phyloP scores from a whole-genome alignment of 2,329 filamentous ascomycete genomes.

The Aspergillus novofumigatus region DNA sequence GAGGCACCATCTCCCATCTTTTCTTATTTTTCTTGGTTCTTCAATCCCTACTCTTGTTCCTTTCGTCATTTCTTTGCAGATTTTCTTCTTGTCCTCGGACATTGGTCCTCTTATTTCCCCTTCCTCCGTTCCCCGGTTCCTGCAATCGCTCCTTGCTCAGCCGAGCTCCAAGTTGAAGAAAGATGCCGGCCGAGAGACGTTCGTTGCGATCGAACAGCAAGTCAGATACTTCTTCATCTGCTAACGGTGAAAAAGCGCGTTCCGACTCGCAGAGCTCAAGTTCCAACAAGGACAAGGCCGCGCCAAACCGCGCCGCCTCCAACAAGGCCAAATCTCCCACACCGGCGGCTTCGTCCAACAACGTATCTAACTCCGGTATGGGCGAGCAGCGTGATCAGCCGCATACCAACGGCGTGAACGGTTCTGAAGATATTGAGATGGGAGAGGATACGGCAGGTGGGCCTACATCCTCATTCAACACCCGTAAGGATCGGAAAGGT shows the following conservation, averaged over 20 bases:
- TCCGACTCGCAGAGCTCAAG: conserved; percentile 42
- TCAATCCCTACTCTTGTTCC: conserved; percentile 4
- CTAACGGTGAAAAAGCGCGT: conserved; percentile 44
- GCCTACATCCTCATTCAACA: conserved; percentile 52
- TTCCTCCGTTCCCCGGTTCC: conserved; percentile 27
- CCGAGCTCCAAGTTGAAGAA: conserved; percentile 34
- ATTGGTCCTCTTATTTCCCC: conserved; percentile 17
- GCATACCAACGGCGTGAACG: conserved; percentile 58
- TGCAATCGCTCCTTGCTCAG: conserved; percentile 24
- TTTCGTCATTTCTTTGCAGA: conserved; percentile 14
- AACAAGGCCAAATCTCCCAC: conserved; percentile 38
- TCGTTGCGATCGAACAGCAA: conserved; percentile 46
- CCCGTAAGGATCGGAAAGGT: conserved; percentile 63
- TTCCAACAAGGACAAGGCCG: conserved; percentile 43
- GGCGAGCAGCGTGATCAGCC: conserved; percentile 68
- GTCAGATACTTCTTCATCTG: conserved; percentile 43
- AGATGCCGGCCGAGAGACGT: conserved; percentile 46
- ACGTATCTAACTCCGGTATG: conserved; percentile 48
- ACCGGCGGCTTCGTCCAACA: conserved; percentile 34
- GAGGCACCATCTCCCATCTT: conserved; percentile 15
- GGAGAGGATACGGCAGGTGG: conserved; percentile 57
- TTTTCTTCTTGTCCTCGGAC: conserved; percentile 11
- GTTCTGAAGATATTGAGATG: conserved; percentile 68
- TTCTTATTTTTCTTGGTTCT: conserved; percentile 13
- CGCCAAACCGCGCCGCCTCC: conserved; percentile 40